Base-by-base conservation (phyloP, 2,329 filamentous ascomycete genomes). In the Monosporascus ibericus region DNA sequence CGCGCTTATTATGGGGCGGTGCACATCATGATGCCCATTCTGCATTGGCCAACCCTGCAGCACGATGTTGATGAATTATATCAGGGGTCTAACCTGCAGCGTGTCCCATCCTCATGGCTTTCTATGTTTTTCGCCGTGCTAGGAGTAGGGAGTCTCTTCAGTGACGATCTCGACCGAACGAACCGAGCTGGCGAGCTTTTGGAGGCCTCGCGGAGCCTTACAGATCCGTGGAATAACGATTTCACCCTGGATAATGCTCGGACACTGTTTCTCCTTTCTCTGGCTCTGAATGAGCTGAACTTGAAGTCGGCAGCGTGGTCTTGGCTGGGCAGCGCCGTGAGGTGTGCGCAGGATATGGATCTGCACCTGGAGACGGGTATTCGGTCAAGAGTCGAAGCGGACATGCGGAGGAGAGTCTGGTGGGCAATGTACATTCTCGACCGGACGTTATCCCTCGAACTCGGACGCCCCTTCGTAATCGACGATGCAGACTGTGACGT, bases 381-480 rank as follows among this genome's bases (percentile, higher is more conserved):
- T 1, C 90, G 86, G 78, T 80, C 87, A 2, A 77, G 84, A 1
- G 75, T 95, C 15, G 91, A 96, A 62, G 82, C 82, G 11, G 92
- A 97, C 69, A 91, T 92, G 83, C 84, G 92, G 51, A 84, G 88
- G 55, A 80, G 92, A 51, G 82, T 94, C 2, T 99, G 92, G 92
- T 99, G 94, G 91, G 84, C 89, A 15, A 82, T 96, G 52, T 97
- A 97, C 70, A 83, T 90, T 44, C 84, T 92, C 73, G 94, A 99
- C 71, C 84, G 91, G 56, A 80, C 88, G 25, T 74, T 95, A 48
- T 85, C 90, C 0, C 75, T 95, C 14, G 92, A 96, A 65, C 77
- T 91, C 36, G 88, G 90, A 8, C 84, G 87, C 48, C 90, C 92
- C 0, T 81, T 88, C 52, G 72, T 92, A 58, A 95, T 97, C 64